Evolutionary conservation across 805 yeast species (phyloP).

Genomic region (Nakazawaea pomicola): DNA sequence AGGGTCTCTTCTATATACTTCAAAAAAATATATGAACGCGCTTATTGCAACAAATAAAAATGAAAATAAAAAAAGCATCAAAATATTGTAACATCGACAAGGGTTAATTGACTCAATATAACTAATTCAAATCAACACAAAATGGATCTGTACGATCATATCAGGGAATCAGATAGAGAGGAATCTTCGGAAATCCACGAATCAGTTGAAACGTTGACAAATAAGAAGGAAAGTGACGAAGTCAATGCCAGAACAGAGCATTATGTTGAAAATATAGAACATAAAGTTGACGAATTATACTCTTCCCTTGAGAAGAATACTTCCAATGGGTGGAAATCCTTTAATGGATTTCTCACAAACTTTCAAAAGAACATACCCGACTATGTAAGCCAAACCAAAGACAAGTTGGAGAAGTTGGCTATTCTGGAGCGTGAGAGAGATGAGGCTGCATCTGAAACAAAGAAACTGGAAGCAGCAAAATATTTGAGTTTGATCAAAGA

Average conservation of each 20-base stretch:
- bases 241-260: constrained; percentile 47
- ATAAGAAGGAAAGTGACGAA: constrained; percentile 10
- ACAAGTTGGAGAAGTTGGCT: constrained; percentile 14
- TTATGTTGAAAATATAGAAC: constrained; percentile 50
- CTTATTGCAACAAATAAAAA: neutral
- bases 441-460: constrained; percentile 15
- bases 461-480: constrained; percentile 18
- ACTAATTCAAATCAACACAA: neutral
- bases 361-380: constrained; percentile 28
- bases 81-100: too few relatives aligned
- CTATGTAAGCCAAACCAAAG: constrained; percentile 21
- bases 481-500: constrained; percentile 21
- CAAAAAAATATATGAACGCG: neutral
- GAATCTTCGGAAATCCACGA: neutral
- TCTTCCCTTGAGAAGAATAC: constrained; percentile 37
- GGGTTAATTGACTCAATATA: neutral
- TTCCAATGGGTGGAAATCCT: constrained; percentile 28
- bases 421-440: constrained; percentile 9
- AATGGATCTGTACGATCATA: constrained; percentile 5
- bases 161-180: neutral
- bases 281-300: constrained; percentile 34
- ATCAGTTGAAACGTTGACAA: constrained; percentile 11
- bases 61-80: neutral
- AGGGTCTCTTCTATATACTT: neutral
- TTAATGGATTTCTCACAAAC: constrained; percentile 30